Percentiles rank a stretch among this genome's conserved stretches.
phyloP scores from a whole-genome alignment of 129 eudicot species.

The Pittosporum tobira region DNA sequence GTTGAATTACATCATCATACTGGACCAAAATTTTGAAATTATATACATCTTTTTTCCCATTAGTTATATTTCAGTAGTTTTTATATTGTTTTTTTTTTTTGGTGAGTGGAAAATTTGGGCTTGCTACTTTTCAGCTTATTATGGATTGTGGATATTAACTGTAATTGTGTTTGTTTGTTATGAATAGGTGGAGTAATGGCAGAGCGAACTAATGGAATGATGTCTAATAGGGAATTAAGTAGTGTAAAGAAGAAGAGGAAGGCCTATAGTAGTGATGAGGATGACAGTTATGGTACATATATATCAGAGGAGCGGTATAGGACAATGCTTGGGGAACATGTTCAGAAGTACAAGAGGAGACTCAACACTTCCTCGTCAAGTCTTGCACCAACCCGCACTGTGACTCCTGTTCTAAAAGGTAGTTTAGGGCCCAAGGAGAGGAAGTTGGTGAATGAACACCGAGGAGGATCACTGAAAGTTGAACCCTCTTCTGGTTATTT shows the following conservation, averaged over 20 bases:
- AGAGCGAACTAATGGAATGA: constrained; percentile 45
- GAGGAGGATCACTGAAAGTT: constrained; percentile 44
- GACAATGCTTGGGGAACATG: constrained; percentile 91
- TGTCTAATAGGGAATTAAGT: constrained; percentile 28
- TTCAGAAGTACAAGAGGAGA: constrained; percentile 80
- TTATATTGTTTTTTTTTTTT: constrained; percentile 3
- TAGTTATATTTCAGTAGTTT: not conserved
- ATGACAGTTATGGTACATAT: constrained; percentile 38
- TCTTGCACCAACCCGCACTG: constrained; percentile 39
- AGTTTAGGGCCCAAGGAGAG: constrained; percentile 40
- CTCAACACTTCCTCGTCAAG: constrained; percentile 34
- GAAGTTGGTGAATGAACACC: constrained; percentile 38
- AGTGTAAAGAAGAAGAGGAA: constrained; percentile 42
- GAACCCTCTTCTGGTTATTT: constrained; percentile 32
- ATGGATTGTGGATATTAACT: constrained; percentile 2
- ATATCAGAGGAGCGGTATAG: constrained; percentile 78
- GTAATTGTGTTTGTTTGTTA: constrained; percentile 15
- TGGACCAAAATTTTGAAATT: not conserved
- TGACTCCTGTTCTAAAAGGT: constrained; percentile 30
- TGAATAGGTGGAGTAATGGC: constrained; percentile 49
- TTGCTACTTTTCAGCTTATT: constrained; percentile 5
- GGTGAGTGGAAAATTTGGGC: constrained; percentile 5
- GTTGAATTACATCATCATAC: constrained; percentile 3
- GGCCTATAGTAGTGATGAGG: constrained; percentile 68
- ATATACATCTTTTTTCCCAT: not conserved